These are phyloP conservation scores for Solanum habrochaites DNA, from an alignment of 257 asterid genomes.

Conservation along the genomic window DNA sequence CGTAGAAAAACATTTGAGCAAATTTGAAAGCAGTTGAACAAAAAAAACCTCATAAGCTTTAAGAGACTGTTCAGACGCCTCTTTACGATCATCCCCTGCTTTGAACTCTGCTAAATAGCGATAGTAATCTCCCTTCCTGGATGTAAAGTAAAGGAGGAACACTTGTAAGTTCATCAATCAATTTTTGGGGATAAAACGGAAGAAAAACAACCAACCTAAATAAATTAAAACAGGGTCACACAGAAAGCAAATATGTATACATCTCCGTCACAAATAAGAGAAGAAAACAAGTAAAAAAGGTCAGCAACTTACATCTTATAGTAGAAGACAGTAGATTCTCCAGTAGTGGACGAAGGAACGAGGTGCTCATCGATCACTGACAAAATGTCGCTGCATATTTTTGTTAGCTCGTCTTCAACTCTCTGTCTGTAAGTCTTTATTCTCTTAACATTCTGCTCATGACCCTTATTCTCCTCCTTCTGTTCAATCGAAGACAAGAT, in stretches of 20 bases:
- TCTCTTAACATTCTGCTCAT: constrained; percentile 59
- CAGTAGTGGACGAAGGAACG: constrained; percentile 59
- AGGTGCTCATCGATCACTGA: constrained; percentile 66
- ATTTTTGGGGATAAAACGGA: not conserved
- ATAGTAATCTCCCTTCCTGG: constrained; percentile 56
- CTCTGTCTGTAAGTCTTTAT: constrained; percentile 47
- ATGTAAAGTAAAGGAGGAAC: not conserved
- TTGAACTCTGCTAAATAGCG: constrained; percentile 57
- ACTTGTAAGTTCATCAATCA: not conserved
- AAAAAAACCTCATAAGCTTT: constrained; percentile 45
- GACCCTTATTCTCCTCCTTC: constrained; percentile 69
- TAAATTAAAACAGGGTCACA: not conserved
- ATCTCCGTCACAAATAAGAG: not conserved
- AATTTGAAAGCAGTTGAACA: not conserved
- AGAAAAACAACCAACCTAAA: not conserved
- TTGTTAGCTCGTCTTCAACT: constrained; percentile 72
- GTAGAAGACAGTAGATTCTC: constrained; percentile 73
- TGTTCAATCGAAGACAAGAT: constrained; percentile 65
- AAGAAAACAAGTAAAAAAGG: not conserved
- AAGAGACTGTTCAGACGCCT: constrained; percentile 46
- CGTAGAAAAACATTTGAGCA: not conserved
- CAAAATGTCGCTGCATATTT: constrained; percentile 61
- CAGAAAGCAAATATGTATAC: not conserved
- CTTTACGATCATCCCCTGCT: constrained; percentile 41
- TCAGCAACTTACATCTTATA: constrained; percentile 52